Base-by-base conservation (phyloP, 2,329 filamentous ascomycete species). In the Colletotrichum sp. region DNA sequence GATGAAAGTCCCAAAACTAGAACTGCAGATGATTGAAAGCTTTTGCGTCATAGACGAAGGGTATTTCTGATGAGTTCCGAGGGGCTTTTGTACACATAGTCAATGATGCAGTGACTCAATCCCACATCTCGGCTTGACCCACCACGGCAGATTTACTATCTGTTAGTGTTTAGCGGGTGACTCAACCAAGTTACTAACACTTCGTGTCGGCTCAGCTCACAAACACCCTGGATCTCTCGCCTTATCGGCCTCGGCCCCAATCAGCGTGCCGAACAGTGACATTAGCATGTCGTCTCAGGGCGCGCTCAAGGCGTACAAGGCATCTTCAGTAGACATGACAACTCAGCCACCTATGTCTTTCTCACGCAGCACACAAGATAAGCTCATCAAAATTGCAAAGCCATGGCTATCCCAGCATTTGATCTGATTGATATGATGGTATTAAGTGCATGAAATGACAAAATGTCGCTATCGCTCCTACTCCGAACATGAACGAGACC, bases 391-490 rank as follows among this genome's bases (percentile, higher is more conserved):
- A 8, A 1, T 52, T 52, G 44, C n/a, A 52, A 21, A 52, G 18
- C 44, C 44, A 49, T 0, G 10, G 10, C 18, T 8, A 52, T 13
- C n/a, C n/a, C 44, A 8, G 44, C 10, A 21, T 52, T 52, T 52
- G n/a, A 13, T 52, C 44, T 49, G 10, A 21, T 52, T 32, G 26
- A 62, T 7, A 26, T 44, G 59, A 64, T 64, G 34, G 34, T 36
- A 64, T 64, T 64, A 44, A 2, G n/a, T 39, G 62, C 62, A 64
- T 18, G 13, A 16, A 64, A 64, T 8, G 13, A 39, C 21, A 64
- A 64, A 64, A 59, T 28, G 21, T 28, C 62, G 62, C 62, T 64
- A 64, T 64, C 62, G 62, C 62, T 64, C 62, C 8, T 64, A 44
- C 62, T 64, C 62, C 34, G 18, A 39, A 64, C 62, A 64, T 26